phyloP scores from a whole-genome alignment of 768 basidiomycete genomes.

The Agrocybe praecox region DNA sequence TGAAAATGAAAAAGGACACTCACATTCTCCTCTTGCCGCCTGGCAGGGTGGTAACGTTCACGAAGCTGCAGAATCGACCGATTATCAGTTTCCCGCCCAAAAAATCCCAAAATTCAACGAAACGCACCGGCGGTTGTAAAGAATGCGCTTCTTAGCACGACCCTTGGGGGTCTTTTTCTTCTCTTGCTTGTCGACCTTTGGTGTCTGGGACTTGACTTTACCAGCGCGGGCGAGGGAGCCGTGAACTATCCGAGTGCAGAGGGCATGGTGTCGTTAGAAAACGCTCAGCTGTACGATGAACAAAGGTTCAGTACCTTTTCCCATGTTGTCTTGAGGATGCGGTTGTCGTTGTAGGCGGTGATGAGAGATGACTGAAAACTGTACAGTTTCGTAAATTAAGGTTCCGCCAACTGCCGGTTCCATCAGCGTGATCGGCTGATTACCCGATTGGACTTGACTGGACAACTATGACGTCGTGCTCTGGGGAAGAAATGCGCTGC shows the following conservation, averaged over 20 bases:
- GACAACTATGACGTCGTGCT: slow-evolving; percentile 1
- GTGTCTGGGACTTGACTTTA: slow-evolving; percentile 98
- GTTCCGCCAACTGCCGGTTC: slow-evolving; percentile 29
- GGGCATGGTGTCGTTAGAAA: not conserved
- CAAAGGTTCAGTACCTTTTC: slow-evolving; percentile 55
- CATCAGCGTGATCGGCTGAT: slow-evolving; percentile 1
- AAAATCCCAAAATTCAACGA: not conserved
- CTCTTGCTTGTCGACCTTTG: slow-evolving; percentile 98
- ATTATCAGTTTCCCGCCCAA: not conserved
- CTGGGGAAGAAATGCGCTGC: not conserved
- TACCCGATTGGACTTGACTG: not conserved
- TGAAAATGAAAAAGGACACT: slow-evolving; percentile 39
- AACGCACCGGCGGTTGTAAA: slow-evolving; percentile 90
- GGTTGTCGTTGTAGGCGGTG: slow-evolving; percentile 33
- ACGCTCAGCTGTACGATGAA: slow-evolving; percentile 10
- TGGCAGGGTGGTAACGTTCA: slow-evolving; percentile 88
- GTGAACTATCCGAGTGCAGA: slow-evolving; percentile 69
- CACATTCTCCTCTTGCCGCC: slow-evolving; percentile 97
- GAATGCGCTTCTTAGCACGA: slow-evolving; percentile 94
- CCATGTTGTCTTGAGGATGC: slow-evolving; percentile 71
- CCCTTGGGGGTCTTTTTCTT: slow-evolving; percentile 99
- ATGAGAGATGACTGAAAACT: slow-evolving; percentile 33
- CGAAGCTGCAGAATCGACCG: slow-evolving; percentile 59
- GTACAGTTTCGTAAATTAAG: slow-evolving; percentile 42
- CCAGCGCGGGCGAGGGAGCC: slow-evolving; percentile 99